Base-by-base conservation (phyloP, 2,329 filamentous ascomycete genomes). In the Aspergillus sergii region DNA sequence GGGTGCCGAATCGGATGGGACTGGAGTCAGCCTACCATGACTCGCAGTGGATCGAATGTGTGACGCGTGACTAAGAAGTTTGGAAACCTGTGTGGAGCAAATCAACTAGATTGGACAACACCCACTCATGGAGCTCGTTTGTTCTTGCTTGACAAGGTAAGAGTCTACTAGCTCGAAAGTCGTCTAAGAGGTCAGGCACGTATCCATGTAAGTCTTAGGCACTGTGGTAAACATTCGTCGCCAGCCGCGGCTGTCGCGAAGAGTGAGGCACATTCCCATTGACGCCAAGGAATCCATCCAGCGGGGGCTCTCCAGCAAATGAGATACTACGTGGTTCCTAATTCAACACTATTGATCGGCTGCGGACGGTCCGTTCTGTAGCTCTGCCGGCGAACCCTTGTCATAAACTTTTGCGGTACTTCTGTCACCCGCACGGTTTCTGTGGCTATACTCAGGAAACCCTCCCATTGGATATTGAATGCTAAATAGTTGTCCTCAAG, bases 171-270 rank as follows among this genome's bases (percentile, higher is more conserved):
- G 21, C 11, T 9, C 6, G 28, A n/a, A 51, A 16, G 9, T 14
- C 45, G 48, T 16, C 26, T 50, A 14, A 11, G 36, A 39, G 36
- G 16, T 36, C 11, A 36, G 34, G 34, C 12, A 36, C 11, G 34
- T 39, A 39, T 39, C 36, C 36, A 19, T 19, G 36, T 19, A 39
- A 7, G 36, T 39, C 16, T 39, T 51, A 51, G 46, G 46, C 14
- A 50, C n/a, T 50, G 46, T 46, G 45, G 46, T 36, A 19, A 16
- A 39, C 51, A 67, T 66, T 68, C 66, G 59, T 68, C 68, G 68
- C 67, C 66, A 70, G 66, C 67, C 64, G 68, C 68, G 68, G 68
- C 68, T 70, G 64, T 63, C 64, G 59, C 60, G 57, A 67, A 32
- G 48, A n/a, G 16, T 51, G 56, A 62, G 53, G 57, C 48, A 59